A percentile compares a stretch with the other conserved stretches of the same genome.
Conservation (phyloP, 768 basidiomycete species). For the Holtermanniella nyarrowii region DNA sequence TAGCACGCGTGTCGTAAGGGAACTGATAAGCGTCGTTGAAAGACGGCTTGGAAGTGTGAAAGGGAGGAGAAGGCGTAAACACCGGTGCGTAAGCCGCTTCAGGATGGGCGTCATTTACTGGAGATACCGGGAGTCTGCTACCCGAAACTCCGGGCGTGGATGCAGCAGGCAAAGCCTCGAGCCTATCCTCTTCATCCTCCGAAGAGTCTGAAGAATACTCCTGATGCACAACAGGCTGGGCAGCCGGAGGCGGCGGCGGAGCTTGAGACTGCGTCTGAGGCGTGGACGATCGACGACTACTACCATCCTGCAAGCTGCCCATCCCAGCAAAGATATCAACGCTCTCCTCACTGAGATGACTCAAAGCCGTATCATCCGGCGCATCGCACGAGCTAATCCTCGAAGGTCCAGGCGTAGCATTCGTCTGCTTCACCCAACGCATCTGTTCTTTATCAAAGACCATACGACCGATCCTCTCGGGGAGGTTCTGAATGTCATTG, state of each 20-base stretch:
- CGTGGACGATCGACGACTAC: conserved; percentile 3
- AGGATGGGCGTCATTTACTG: neutral
- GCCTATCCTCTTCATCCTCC: neutral
- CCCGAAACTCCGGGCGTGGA: too few species aligned
- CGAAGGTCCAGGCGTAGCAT: conserved; percentile 14
- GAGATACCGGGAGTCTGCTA: neutral
- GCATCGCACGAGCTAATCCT: conserved; percentile 4
- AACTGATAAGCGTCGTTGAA: conserved; percentile 11
- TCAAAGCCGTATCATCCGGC: conserved; percentile 11
- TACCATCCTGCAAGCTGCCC: conserved; percentile 66
- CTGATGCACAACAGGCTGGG: neutral
- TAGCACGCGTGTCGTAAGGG: neutral
- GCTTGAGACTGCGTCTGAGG: conserved; percentile 4
- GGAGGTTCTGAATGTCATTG: conserved; percentile 60
- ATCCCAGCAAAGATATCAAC: conserved; percentile 82
- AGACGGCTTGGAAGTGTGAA: neutral
- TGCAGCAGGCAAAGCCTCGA: too few species aligned
- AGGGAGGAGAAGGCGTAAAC: neutral
- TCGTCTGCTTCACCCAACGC: conserved; percentile 67
- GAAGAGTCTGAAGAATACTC: neutral
- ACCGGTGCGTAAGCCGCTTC: neutral
- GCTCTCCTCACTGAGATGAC: conserved; percentile 27
- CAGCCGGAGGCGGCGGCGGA: neutral
- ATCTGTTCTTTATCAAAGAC: conserved; percentile 70
- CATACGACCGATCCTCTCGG: conserved; percentile 77